Percentiles rank a stretch among this genome's conserved stretches.
These are phyloP conservation scores for Starmerella apis DNA, from an alignment of 805 yeast species.

Conservation along the genomic window DNA sequence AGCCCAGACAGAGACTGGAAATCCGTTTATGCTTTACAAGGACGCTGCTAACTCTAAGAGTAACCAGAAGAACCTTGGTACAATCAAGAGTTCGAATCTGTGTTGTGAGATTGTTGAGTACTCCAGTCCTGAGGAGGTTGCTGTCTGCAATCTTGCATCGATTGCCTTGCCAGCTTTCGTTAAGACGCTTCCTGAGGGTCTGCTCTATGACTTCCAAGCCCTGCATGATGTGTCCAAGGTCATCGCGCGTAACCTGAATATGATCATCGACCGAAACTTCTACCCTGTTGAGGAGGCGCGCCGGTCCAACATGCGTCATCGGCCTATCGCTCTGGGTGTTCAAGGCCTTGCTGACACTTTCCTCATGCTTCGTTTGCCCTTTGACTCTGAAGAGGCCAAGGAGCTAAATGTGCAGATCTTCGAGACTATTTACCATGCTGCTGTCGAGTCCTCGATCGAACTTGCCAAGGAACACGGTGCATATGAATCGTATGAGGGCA, in stretches of 20 bases:
- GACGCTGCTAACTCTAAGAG: conserved; percentile 82
- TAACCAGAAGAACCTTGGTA: conserved; percentile 86
- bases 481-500: conserved; percentile 65
- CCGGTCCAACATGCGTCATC: conserved; percentile 63
- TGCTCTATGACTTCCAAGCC: conserved; percentile 57
- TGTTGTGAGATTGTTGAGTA: conserved; percentile 93
- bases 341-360: conserved; percentile 92
- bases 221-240: conserved; percentile 71
- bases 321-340: conserved; percentile 97
- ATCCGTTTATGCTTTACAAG: conserved; percentile 88
- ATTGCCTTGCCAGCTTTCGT: conserved; percentile 71
- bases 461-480: conserved; percentile 59
- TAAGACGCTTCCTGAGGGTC: conserved; percentile 37
- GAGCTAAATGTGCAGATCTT: conserved; percentile 71
- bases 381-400: conserved; percentile 73
- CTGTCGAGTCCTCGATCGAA: conserved; percentile 78
- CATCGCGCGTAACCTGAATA: conserved; percentile 66
- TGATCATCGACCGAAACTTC: conserved; percentile 69
- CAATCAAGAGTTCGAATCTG: conserved; percentile 83
- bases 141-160: conserved; percentile 92
- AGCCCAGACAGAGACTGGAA: conserved; percentile 93
- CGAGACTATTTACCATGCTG: conserved; percentile 92
- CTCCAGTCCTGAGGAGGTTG: conserved; percentile 83
- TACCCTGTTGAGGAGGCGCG: conserved; percentile 77
- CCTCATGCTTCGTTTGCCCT: conserved; percentile 68